phyloP scores from a whole-genome alignment of 1,139 yeast species.

The Blastobotrys arbuscula region DNA sequence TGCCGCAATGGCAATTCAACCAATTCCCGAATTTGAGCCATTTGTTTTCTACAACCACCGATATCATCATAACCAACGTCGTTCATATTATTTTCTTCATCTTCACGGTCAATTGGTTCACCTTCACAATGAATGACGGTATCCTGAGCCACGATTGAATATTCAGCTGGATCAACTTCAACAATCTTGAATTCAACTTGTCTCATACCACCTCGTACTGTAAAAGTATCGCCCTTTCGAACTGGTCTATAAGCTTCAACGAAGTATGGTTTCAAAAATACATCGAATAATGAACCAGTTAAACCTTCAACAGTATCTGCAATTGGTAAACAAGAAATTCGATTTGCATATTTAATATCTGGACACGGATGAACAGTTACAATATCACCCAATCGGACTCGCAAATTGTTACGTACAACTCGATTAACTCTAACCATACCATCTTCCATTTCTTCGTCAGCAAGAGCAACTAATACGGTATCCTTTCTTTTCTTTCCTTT shows the following conservation, averaged over 20 bases:
- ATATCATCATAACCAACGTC: slow-evolving; percentile 99
- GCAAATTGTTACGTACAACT: slow-evolving; percentile 89
- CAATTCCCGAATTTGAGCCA: slow-evolving; percentile 97
- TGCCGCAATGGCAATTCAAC: slow-evolving; percentile 96
- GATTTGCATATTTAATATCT: slow-evolving; percentile 82
- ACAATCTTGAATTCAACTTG: slow-evolving; percentile 98
- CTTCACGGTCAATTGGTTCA: slow-evolving; percentile 98
- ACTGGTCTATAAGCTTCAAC: slow-evolving; percentile 99
- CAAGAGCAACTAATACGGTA: slow-evolving; percentile 92
- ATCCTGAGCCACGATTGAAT: slow-evolving; percentile 97
- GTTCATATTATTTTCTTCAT: slow-evolving; percentile 91
- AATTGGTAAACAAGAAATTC: slow-evolving; percentile 94
- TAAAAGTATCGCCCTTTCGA: slow-evolving; percentile 93
- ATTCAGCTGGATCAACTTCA: slow-evolving; percentile 96
- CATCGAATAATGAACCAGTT: slow-evolving; percentile 96
- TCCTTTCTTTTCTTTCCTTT: slow-evolving; percentile 98
- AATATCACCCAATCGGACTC: slow-evolving; percentile 91
- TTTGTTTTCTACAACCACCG: slow-evolving; percentile 98
- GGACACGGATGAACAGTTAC: slow-evolving; percentile 93
- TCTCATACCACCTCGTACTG: slow-evolving; percentile 98
- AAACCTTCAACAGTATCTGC: slow-evolving; percentile 98
- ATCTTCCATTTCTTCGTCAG: slow-evolving; percentile 95
- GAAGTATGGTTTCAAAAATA: slow-evolving; percentile 93
- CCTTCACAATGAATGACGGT: slow-evolving; percentile 98
- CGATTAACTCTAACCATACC: slow-evolving; percentile 94